Conservation (phyloP, 352 stramenopile species). For the Globisporangium recalcitrans region DNA sequence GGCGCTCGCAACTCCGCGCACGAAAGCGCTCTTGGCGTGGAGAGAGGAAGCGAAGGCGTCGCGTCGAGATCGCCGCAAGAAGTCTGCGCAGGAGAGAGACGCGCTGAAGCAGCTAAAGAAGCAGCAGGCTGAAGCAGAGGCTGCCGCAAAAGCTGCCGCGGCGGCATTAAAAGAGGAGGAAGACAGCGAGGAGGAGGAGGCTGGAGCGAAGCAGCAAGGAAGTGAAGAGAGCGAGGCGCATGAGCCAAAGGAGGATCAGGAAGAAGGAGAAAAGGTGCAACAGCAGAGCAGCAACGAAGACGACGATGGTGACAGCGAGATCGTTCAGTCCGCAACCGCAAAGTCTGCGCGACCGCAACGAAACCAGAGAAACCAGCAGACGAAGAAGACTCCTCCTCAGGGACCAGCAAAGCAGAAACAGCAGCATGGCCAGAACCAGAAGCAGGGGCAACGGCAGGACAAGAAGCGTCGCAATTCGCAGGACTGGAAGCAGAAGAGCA, state of each 20-base stretch:
- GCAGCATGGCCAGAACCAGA: not conserved
- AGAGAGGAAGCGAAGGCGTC: constrained; percentile 55
- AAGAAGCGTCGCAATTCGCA: not conserved
- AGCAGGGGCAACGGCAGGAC: not conserved
- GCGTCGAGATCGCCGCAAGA: constrained; percentile 56
- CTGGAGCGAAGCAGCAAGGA: constrained; percentile 3
- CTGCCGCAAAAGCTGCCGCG: constrained; percentile 20
- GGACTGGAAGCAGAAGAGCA: constrained; percentile 10
- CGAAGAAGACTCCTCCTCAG: not conserved
- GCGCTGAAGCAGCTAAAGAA: constrained; percentile 26
- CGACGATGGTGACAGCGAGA: not conserved
- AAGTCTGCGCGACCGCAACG: not conserved
- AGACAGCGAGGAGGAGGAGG: not conserved
- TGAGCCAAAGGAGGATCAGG: not conserved
- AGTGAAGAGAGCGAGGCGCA: not conserved
- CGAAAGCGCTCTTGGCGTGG: constrained; percentile 60
- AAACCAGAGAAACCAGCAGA: not conserved
- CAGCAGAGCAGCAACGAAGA: not conserved
- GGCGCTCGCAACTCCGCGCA: constrained; percentile 41
- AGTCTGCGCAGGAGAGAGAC: constrained; percentile 41
- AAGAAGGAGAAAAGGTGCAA: not conserved
- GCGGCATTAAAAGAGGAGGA: not conserved
- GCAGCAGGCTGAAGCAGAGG: constrained; percentile 27
- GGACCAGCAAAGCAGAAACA: not conserved
- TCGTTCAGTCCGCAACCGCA: not conserved